phyloP scores from a whole-genome alignment of 129 eudicot genomes.

The Flaveria brownii region DNA sequence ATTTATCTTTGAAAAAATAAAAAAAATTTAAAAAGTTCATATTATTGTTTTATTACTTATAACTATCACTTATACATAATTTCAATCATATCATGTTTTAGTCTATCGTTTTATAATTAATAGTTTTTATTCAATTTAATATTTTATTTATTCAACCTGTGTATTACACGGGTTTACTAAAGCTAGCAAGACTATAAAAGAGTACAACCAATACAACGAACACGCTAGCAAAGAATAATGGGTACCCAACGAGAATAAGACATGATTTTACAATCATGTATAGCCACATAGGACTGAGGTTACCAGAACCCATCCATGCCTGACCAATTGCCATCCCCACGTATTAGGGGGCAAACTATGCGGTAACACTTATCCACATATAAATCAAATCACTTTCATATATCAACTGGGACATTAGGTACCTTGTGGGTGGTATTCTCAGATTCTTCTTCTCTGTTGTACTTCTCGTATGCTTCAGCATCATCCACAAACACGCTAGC shows the following conservation, averaged over 20 bases:
- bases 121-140: too few species aligned
- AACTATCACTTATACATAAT: too few species aligned
- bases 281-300: neutral
- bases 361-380: neutral
- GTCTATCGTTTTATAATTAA: too few species aligned
- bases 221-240: neutral
- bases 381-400: constrained; percentile 1
- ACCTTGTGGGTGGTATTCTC: constrained; percentile 57
- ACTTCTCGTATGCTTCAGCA: constrained; percentile 79
- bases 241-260: neutral
- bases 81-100: too few species aligned
- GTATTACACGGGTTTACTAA: too few species aligned
- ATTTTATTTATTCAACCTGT: too few species aligned
- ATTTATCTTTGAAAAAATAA: too few species aligned
- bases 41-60: too few species aligned
- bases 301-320: neutral
- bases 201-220: neutral
- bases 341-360: neutral
- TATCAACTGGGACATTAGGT: constrained; percentile 4
- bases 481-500: constrained; percentile 93
- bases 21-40: too few species aligned
- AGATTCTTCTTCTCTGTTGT: constrained; percentile 70
- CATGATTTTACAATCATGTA: neutral
- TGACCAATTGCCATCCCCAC: neutral
- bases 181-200: neutral